phyloP scores from a whole-genome alignment of 108 stramenopile species.

The Seminavis robusta region DNA sequence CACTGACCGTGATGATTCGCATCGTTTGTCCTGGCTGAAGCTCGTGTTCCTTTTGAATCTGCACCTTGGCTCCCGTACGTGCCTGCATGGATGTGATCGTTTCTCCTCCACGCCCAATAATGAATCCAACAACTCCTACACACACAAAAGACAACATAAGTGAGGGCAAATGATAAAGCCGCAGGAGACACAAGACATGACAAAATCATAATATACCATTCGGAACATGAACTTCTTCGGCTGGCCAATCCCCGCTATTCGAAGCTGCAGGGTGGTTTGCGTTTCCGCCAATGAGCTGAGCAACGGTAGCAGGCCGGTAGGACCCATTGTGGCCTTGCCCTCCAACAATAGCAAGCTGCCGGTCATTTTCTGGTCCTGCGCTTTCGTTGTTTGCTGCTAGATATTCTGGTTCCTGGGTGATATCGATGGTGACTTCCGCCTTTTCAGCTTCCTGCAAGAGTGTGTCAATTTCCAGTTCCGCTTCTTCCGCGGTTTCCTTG shows the following conservation, averaged over 20 bases:
- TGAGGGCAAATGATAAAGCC: background rate
- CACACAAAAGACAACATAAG: background rate
- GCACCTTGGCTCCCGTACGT: conserved; percentile 70
- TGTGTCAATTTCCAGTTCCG: conserved; percentile 47
- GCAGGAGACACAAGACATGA: conserved; percentile 34
- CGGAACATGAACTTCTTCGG: conserved; percentile 13
- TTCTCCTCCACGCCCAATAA: conserved; percentile 54
- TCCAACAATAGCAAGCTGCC: conserved; percentile 14
- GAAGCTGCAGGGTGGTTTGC: conserved; percentile 34
- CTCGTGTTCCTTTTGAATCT: conserved; percentile 89
- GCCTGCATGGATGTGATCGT: conserved; percentile 83
- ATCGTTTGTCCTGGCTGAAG: conserved; percentile 75
- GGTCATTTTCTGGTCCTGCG: conserved; percentile 3
- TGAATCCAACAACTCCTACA: conserved; percentile 34
- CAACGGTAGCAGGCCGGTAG: conserved; percentile 77
- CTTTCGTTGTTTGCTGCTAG: background rate
- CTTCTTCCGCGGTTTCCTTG: conserved; percentile 37
- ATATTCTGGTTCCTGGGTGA: conserved; percentile 13
- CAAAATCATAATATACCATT: conserved; percentile 65
- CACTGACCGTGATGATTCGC: conserved; percentile 81
- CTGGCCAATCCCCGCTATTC: conserved; percentile 33
- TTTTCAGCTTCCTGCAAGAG: conserved; percentile 65
- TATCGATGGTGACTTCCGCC: conserved; percentile 51
- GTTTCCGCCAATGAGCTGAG: conserved; percentile 56
- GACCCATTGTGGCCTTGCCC: background rate